Base-by-base conservation (phyloP, 345 rosid species). In the Iberis pinnata region DNA sequence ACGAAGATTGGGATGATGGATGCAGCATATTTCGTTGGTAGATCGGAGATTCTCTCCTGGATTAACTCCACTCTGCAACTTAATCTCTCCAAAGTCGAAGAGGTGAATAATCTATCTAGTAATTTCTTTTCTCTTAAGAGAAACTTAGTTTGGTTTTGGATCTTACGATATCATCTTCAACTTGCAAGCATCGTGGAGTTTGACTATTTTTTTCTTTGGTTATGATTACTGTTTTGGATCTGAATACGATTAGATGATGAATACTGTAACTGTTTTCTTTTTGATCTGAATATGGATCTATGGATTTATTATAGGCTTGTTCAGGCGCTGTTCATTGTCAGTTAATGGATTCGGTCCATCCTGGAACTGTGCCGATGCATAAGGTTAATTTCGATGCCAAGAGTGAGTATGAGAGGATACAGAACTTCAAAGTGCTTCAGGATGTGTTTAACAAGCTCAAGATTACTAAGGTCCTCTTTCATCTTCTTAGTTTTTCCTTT, bases 1-100 rank as follows among this genome's bases (percentile, higher is more conserved):
- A 73, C 89, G 58, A 82, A 79, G 47, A 88, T 88, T 65, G 97
- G 97, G 25, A 83, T 80, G 92, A 86, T 93, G 99, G 99, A 86
- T 40, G 35, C 68, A 0, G 97, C 95, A 7, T 93, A 88, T 42
- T 88, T 93, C 72, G 99, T 93, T 3, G 96, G 95, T 2, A 78
- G 99, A 88, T 81, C 95, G 19, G 96, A 88, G 81, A 88, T 93
- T 65, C 95, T 93, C 51, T 60, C 95, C 1, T 93, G 95, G 99
- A 83, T 93, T 66, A 93, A 86, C 76, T 75, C 89, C 43, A 79
- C 86, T 59, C 92, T 88, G 38, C 94, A 79, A 20, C 95, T 93
- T 61, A 83, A 68, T 59, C 83, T 93, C 71, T 79, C 97, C 66
- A 93, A 82, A 82, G 99, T 93, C 42, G 99, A 88, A 82, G 99